phyloP scores from a whole-genome alignment of 2,329 filamentous ascomycete species.

The Rhinocladiella mackenziei region DNA sequence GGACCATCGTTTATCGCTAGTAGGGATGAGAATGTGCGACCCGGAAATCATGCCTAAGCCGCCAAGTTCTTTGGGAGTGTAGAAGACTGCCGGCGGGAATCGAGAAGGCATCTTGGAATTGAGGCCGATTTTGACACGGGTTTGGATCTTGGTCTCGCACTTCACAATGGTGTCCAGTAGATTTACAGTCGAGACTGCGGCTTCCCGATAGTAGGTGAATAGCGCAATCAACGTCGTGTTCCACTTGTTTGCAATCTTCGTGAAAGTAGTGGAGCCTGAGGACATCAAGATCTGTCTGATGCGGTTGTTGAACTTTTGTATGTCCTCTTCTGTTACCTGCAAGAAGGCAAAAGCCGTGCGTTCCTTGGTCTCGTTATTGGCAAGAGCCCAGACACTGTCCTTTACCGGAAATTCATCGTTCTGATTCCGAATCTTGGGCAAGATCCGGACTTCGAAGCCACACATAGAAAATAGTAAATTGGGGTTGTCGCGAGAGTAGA shows the following conservation, averaged over 20 bases:
- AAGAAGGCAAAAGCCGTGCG: conserved; percentile 95
- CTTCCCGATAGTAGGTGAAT: conserved; percentile 98
- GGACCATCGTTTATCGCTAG: conserved; percentile 96
- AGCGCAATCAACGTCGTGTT: conserved; percentile 95
- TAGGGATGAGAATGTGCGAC: conserved; percentile 93
- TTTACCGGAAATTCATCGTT: conserved; percentile 97
- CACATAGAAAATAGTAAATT: conserved; percentile 97
- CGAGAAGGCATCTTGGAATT: conserved; percentile 99
- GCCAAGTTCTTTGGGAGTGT: conserved; percentile 95
- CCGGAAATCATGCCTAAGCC: conserved; percentile 98
- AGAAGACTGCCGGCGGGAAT: conserved; percentile 97
- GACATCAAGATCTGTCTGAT: conserved; percentile 99
- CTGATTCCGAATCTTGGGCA: conserved; percentile 90
- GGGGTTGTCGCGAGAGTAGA: conserved; percentile 96
- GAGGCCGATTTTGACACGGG: conserved; percentile 93
- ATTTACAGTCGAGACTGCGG: conserved; percentile 90
- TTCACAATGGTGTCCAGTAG: conserved; percentile 97
- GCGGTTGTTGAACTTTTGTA: conserved; percentile 98
- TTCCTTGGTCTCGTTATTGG: conserved; percentile 95
- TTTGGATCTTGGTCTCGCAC: conserved; percentile 99
- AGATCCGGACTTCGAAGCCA: conserved; percentile 92
- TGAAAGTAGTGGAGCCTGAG: conserved; percentile 97
- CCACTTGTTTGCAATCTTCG: conserved; percentile 99
- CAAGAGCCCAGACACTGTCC: conserved; percentile 96
- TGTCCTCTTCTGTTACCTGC: conserved; percentile 95